Evolutionary conservation across 2,329 filamentous ascomycete genomes (phyloP).

Genomic region (Fonsecaea nubica): DNA sequence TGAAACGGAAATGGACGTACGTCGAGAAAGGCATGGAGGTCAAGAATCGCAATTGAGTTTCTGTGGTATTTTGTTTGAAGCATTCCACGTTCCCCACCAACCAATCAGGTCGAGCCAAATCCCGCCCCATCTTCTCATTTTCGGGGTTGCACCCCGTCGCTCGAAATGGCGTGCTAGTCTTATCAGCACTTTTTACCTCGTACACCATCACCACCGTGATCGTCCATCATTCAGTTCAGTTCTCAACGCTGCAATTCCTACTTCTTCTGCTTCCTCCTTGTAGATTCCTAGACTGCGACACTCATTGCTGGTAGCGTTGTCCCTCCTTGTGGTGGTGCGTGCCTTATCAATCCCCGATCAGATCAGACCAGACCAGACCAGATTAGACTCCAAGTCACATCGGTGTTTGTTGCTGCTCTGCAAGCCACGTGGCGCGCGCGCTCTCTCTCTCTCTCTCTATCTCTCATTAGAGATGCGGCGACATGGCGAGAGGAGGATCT

Average conservation of each 20-base stretch:
- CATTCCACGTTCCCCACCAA: background rate
- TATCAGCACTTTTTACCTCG: background rate
- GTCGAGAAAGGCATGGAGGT: too few species aligned
- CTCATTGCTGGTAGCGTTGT: too few species aligned
- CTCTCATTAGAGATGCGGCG: slow-evolving; percentile 9
- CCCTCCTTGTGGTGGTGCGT: too few species aligned
- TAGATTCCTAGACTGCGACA: too few species aligned
- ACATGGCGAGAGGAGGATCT: slow-evolving; percentile 20
- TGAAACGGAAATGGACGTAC: too few species aligned
- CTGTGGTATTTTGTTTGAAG: background rate
- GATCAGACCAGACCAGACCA: too few species aligned
- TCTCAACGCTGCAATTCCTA: background rate
- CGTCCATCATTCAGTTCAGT: background rate
- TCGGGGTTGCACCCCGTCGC: slow-evolving; percentile 25
- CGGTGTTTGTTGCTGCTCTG: too few species aligned
- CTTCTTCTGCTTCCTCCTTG: too few species aligned
- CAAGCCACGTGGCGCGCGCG: background rate
- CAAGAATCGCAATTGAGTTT: background rate
- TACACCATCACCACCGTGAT: background rate
- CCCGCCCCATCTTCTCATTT: background rate
- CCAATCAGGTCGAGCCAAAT: background rate
- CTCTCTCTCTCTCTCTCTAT: background rate
- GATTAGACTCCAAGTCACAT: too few species aligned
- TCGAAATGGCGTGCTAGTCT: slow-evolving; percentile 22
- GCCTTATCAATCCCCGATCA: too few species aligned